Base-by-base conservation (phyloP, 805 yeast genomes). In the Myxozyma melibiosi region DNA sequence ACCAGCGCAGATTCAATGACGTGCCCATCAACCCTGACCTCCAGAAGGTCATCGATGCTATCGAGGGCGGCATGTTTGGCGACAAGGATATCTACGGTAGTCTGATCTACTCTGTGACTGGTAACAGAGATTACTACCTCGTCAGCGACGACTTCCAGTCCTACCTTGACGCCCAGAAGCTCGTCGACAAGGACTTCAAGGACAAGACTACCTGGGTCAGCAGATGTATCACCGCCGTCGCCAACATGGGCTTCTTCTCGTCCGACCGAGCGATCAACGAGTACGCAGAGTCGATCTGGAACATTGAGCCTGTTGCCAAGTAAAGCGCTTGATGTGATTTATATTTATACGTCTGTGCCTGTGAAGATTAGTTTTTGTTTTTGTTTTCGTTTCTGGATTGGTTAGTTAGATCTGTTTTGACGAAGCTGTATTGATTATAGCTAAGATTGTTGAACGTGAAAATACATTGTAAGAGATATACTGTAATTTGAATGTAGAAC, bases 251-350 rank as follows among this genome's bases (percentile, higher is more conserved):
- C 6, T 91, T 89, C 80, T 90, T 90, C 76, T 81, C 88, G 61
- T 84, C 91, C 61, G 97, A 90, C 72, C 80, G 97, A 73, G 89
- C 96, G 71, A 87, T 90, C 68, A 86, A 85, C 67, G 97, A 90
- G 71, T 90, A 90, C 65, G 96, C 97, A 33, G 96, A 88, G 64
- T 81, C 84, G 61, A 90, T 90, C 67, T 90, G 97, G 97, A 86
- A 90, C 68, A 82, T 90, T 61, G 96, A 90, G 75, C 95, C 96
- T 16, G 46, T 70, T 28, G 53, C 49, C 27, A 43, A 43, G 20
- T 43, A 43, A 30, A 39, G 18, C 11, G 14, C 39, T 6, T 35
- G n/a, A 35, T 13, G 34, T 31, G 13, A 31, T 31, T 31, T 31
- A 31, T 13, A 31, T 8, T 31, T 31, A 8, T n/a, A n/a, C n/a